Evolutionary conservation across 345 rosid genomes (phyloP).

Genomic region (Citrus glauca): DNA sequence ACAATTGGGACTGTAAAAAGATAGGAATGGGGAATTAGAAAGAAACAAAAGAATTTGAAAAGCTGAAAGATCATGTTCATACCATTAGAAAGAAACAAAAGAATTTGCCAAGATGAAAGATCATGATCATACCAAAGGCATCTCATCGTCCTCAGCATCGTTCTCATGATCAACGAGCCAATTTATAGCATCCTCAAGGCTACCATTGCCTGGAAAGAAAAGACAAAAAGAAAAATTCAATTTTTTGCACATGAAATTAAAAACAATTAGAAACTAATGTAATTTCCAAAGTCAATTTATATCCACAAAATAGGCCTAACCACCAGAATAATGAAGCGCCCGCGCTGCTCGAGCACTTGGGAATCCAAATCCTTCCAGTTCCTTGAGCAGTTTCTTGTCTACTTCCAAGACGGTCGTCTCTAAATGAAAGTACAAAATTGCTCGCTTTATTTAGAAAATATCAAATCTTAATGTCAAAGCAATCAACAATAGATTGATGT

Average conservation of each 20-base stretch:
- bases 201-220: conserved; percentile 50
- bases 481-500: neutral
- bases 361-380: conserved; percentile 76
- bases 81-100: conserved; percentile 28
- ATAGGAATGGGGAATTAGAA: neutral
- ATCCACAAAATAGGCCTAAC: neutral
- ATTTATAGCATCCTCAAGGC: conserved; percentile 60
- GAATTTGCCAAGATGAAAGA: neutral
- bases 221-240: neutral
- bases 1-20: no score
- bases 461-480: neutral
- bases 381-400: conserved; percentile 43
- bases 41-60: neutral
- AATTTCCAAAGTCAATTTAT: neutral
- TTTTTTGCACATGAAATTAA: neutral
- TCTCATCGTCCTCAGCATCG: conserved; percentile 55
- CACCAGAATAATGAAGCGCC: conserved; percentile 74
- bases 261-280: neutral
- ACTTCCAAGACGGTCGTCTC: conserved; percentile 50
- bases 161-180: conserved; percentile 82
- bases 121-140: conserved; percentile 66
- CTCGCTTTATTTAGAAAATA: neutral
- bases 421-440: conserved; percentile 1
- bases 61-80: conserved; percentile 35
- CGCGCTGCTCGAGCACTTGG: conserved; percentile 46